Evolutionary conservation across 2,329 filamentous ascomycete species (phyloP).

Genomic region (Aspergillus hiratsukae): DNA sequence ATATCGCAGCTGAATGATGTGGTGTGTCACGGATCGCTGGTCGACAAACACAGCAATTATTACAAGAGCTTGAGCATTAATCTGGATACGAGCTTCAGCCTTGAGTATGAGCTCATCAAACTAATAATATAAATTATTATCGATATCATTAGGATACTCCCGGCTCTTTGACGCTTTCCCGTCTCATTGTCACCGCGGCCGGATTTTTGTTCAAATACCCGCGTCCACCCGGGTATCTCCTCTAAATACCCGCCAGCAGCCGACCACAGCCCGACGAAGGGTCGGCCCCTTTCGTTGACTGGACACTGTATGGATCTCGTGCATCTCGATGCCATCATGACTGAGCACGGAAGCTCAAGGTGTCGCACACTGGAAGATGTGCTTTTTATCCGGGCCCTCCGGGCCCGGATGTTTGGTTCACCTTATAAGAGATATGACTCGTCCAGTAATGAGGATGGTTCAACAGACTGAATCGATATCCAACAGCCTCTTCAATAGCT

Average conservation of each 20-base stretch:
- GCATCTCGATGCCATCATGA: not conserved
- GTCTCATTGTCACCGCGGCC: not conserved
- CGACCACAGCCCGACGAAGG: conserved; percentile 9
- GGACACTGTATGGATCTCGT: not conserved
- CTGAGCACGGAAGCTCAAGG: not conserved
- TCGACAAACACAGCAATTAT: not conserved
- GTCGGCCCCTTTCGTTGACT: not conserved
- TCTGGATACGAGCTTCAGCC: not conserved
- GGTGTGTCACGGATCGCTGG: not conserved
- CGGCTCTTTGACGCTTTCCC: not conserved
- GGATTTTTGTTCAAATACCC: conserved; percentile 13
- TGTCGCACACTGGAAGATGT: not conserved
- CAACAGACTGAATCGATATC: not conserved
- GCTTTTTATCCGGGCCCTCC: not conserved
- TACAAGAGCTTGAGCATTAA: not conserved
- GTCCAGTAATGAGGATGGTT: not conserved
- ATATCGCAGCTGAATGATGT: not conserved
- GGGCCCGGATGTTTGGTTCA: not conserved
- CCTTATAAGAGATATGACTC: not conserved
- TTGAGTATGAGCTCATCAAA: not conserved
- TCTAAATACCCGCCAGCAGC: conserved; percentile 12
- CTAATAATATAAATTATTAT: not conserved
- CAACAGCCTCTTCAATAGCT: not conserved
- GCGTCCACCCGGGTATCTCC: conserved; percentile 5
- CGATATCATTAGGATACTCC: not conserved